These are phyloP conservation scores for Pichia norvegensis DNA, from an alignment of 1,139 yeast genomes.

Conservation along the genomic window DNA sequence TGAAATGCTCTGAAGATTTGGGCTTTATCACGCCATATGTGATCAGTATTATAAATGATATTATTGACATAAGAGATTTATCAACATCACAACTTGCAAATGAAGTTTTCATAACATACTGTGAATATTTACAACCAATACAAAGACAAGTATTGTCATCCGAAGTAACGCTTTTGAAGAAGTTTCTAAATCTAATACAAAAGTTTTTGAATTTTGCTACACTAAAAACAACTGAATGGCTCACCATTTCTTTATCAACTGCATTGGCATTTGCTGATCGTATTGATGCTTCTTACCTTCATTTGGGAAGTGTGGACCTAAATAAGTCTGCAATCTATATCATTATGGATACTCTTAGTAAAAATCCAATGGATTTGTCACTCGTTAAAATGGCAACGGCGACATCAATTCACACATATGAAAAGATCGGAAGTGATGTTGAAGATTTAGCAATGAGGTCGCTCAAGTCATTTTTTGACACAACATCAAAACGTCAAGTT, in stretches of 20 bases:
- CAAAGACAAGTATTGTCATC: constrained; percentile 50
- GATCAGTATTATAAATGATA: constrained; percentile 38
- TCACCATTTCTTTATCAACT: constrained; percentile 20
- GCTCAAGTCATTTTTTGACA: constrained; percentile 32
- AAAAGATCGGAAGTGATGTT: constrained; percentile 1
- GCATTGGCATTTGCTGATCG: constrained; percentile 19
- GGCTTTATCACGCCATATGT: constrained; percentile 69
- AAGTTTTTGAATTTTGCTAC: constrained; percentile 32
- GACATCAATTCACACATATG: not conserved
- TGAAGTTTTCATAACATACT: constrained; percentile 50
- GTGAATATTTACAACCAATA: constrained; percentile 57
- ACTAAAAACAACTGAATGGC: constrained; percentile 24
- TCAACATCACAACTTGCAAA: constrained; percentile 46
- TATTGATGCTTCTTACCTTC: constrained; percentile 19
- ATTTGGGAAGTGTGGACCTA: constrained; percentile 14
- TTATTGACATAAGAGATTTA: constrained; percentile 46
- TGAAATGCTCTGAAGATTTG: constrained; percentile 72
- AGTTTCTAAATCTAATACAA: constrained; percentile 41
- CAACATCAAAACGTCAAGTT: constrained; percentile 31
- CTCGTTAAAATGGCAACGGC: constrained; percentile 14
- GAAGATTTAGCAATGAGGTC: constrained; percentile 22
- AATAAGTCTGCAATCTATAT: constrained; percentile 19
- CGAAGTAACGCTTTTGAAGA: constrained; percentile 51
- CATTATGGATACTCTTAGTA: constrained; percentile 17
- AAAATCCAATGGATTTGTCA: constrained; percentile 14